Percentiles rank a stretch among this genome's conserved stretches.
phyloP scores from a whole-genome alignment of 768 basidiomycete species.

The Mycena olivaceomarginata region DNA sequence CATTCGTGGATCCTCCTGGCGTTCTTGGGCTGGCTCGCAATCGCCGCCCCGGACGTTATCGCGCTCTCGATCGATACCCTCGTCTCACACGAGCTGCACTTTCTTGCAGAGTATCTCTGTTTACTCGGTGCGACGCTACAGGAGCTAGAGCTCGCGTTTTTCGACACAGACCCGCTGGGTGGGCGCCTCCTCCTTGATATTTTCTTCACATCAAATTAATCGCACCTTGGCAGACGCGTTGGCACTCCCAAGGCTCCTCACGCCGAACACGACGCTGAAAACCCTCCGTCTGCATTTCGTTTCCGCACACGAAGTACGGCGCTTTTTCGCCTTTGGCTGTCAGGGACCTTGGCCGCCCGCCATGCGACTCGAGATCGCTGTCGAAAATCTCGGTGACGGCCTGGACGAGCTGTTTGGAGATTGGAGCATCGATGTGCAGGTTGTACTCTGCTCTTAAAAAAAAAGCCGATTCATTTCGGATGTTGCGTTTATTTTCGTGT shows the following conservation, averaged over 20 bases:
- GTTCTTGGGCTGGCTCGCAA: slow-evolving; percentile 29
- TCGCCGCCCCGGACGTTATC: slow-evolving; percentile 1
- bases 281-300: slow-evolving; percentile 7
- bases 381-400: neutral
- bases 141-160: slow-evolving; percentile 24
- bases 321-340: slow-evolving; percentile 15
- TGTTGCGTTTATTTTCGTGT: neutral
- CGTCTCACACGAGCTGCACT: slow-evolving; percentile 14
- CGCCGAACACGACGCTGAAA: neutral
- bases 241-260: slow-evolving; percentile 12
- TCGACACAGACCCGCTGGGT: neutral
- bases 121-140: neutral
- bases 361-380: neutral
- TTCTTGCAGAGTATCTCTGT: slow-evolving; percentile 16
- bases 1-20: slow-evolving; percentile 30
- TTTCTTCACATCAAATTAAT: neutral
- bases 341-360: neutral
- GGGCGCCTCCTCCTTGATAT: neutral
- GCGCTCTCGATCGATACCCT: neutral
- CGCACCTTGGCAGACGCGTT: neutral
- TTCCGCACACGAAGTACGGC: neutral
- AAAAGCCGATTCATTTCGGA: neutral
- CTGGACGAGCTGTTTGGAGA: neutral
- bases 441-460: neutral
- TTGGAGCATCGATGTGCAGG: neutral